Evolutionary conservation across 768 basidiomycete genomes (phyloP).

Genomic region (Kwoniella newhampshirensis): DNA sequence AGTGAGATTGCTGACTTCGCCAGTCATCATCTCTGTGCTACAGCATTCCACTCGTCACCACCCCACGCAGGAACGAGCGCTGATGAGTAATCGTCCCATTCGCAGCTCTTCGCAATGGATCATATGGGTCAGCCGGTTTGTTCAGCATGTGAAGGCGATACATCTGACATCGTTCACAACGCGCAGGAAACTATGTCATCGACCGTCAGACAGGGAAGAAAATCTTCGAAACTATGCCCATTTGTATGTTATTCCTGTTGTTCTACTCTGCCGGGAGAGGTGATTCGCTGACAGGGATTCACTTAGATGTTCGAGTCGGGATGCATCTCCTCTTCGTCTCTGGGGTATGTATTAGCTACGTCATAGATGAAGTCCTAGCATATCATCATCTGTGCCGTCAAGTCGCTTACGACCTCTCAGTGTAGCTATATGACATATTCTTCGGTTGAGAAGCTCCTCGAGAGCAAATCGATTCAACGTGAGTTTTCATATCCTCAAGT

Average conservation of each 20-base stretch:
- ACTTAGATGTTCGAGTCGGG: slow-evolving; percentile 37
- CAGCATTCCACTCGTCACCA: background rate
- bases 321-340: slow-evolving; percentile 71
- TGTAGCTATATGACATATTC: slow-evolving; percentile 36
- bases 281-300: background rate
- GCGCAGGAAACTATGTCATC: slow-evolving; percentile 52
- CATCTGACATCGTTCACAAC: slow-evolving; percentile 1
- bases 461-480: slow-evolving; percentile 50
- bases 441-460: slow-evolving; percentile 45
- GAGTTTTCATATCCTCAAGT: slow-evolving; percentile 8
- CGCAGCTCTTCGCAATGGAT: slow-evolving; percentile 51
- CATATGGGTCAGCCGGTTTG: slow-evolving; percentile 44
- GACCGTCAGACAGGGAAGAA: slow-evolving; percentile 55
- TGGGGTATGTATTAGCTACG: slow-evolving; percentile 36
- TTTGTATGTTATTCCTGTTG: slow-evolving; percentile 53
- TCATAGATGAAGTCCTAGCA: too few species aligned
- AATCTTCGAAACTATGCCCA: slow-evolving; percentile 73
- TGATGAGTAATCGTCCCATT: background rate
- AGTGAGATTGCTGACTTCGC: slow-evolving; percentile 5
- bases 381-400: background rate
- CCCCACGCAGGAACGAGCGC: background rate
- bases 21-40: background rate
- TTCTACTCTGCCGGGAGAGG: background rate
- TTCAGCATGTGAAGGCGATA: too few species aligned
- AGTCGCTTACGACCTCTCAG: slow-evolving; percentile 6